Percentiles rank a stretch among this genome's conserved stretches.
phyloP scores from a whole-genome alignment of 2,329 filamentous ascomycete genomes.

The Delphinella strobiligena region DNA sequence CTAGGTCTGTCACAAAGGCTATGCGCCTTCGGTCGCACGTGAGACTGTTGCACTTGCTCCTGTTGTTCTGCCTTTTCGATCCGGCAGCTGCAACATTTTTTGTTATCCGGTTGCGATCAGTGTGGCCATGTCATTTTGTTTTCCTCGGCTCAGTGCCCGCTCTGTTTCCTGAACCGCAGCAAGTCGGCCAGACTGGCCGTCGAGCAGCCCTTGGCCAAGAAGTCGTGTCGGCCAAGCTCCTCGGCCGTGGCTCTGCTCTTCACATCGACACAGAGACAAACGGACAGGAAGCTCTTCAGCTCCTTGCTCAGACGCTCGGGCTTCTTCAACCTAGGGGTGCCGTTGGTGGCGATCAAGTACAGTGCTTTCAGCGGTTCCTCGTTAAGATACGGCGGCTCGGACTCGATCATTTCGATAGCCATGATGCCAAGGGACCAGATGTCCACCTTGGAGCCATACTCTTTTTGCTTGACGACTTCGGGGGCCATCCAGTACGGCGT shows the following conservation, averaged over 20 bases:
- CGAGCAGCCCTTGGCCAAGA: slow-evolving; percentile 83
- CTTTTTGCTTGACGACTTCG: slow-evolving; percentile 98
- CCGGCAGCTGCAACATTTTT: too few species aligned
- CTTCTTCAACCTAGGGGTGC: slow-evolving; percentile 93
- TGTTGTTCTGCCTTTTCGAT: too few species aligned
- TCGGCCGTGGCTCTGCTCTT: slow-evolving; percentile 84
- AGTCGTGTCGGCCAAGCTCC: slow-evolving; percentile 84
- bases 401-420: slow-evolving; percentile 99
- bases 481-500: slow-evolving; percentile 99
- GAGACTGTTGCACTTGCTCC: too few species aligned
- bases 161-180: slow-evolving; percentile 60
- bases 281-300: slow-evolving; percentile 90
- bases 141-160: slow-evolving; percentile 9
- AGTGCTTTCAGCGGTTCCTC: slow-evolving; percentile 95
- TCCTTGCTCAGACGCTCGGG: slow-evolving; percentile 97
- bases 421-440: slow-evolving; percentile 99
- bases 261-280: slow-evolving; percentile 93
- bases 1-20: too few species aligned
- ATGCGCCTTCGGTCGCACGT: too few species aligned
- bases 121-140: too few species aligned
- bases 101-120: too few species aligned
- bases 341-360: slow-evolving; percentile 95
- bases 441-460: slow-evolving; percentile 95
- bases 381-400: slow-evolving; percentile 93
- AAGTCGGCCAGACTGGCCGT: slow-evolving; percentile 73